Evolutionary conservation across 1,139 yeast species (phyloP).

Genomic region (Candida sanyaensis): DNA sequence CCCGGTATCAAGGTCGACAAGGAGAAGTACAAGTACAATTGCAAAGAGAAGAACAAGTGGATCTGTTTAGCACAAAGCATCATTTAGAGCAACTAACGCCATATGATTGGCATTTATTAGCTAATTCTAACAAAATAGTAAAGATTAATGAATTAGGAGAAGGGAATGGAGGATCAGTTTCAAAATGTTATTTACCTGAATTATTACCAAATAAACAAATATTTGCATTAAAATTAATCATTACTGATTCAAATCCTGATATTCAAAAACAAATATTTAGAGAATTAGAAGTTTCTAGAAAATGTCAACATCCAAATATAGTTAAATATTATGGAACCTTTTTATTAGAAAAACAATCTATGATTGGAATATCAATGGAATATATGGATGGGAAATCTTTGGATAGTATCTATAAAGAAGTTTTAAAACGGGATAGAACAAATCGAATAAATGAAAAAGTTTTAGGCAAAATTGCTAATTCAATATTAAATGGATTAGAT

Average conservation of each 20-base stretch:
- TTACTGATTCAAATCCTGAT: slow-evolving; percentile 77
- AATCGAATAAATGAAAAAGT: slow-evolving; percentile 93
- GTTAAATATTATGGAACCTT: slow-evolving; percentile 94
- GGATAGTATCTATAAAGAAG: slow-evolving; percentile 81
- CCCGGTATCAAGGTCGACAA: background rate
- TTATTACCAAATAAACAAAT: slow-evolving; percentile 43
- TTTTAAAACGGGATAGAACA: slow-evolving; percentile 58
- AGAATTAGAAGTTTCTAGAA: slow-evolving; percentile 83
- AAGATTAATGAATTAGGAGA: slow-evolving; percentile 74
- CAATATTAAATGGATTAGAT: slow-evolving; percentile 79
- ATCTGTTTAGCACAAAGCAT: slow-evolving; percentile 12
- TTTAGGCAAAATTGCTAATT: slow-evolving; percentile 83
- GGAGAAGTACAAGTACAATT: background rate
- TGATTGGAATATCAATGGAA: slow-evolving; percentile 92
- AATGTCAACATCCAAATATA: slow-evolving; percentile 80
- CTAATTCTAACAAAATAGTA: slow-evolving; percentile 41
- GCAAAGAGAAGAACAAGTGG: background rate
- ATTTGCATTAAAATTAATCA: slow-evolving; percentile 85
- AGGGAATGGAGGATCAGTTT: slow-evolving; percentile 92
- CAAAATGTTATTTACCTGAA: slow-evolving; percentile 52
- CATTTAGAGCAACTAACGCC: slow-evolving; percentile 64
- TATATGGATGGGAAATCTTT: slow-evolving; percentile 92
- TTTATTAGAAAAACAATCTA: slow-evolving; percentile 67
- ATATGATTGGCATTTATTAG: slow-evolving; percentile 73
- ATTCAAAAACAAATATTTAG: slow-evolving; percentile 83